Evolutionary conservation across 305 asterid genomes (phyloP), one percentile per base, ranked within the genome.

Genomic region (Solanum hybrid): DNA sequence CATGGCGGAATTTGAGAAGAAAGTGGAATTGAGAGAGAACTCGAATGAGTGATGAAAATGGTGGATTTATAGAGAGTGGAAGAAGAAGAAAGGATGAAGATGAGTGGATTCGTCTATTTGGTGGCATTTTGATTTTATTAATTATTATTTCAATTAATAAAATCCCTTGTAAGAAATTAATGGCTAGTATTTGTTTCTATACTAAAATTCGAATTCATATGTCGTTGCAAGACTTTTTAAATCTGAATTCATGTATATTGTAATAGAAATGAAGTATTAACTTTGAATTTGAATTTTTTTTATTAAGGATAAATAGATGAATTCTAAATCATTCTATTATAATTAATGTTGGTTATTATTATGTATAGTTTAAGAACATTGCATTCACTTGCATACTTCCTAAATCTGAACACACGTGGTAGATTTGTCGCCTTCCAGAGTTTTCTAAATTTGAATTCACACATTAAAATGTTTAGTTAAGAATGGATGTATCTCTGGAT

Each of bases 341-440:
- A 57, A 57, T 18, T 57, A 57, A 57, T 57, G 22, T 57, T 57
- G 69, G 24, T 57, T 57, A 18, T 57, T 57, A 3, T 57, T 57
- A 57, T 18, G 24, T 57, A 57, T 57, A 18, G 4, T 18, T 16
- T 51, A 51, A 51, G 67, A 51, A 57, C n/a, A 1, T 57, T 57
- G 24, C n/a, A 51, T 51, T 39, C 46, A 39, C 46, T 39, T 39
- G 46, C 46, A 40, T 40, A 57, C 0, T 57, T 18, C 1, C 61
- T 42, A 42, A 42, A 42, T 42, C 7, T 42, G 20, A 13, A 13
- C 9, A 57, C 10, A 57, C 9, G 9, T 57, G 6, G 9, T 2
- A 51, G 10, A 2, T 3, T 16, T 6, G n/a, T 3, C n/a, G 9
- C 3, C 0, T 2, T 51, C 0, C 0, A 6, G 0, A 57, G 24